Conservation (phyloP, 176 grass and related monocot genomes). For the Bolboschoenus planiculmis region DNA sequence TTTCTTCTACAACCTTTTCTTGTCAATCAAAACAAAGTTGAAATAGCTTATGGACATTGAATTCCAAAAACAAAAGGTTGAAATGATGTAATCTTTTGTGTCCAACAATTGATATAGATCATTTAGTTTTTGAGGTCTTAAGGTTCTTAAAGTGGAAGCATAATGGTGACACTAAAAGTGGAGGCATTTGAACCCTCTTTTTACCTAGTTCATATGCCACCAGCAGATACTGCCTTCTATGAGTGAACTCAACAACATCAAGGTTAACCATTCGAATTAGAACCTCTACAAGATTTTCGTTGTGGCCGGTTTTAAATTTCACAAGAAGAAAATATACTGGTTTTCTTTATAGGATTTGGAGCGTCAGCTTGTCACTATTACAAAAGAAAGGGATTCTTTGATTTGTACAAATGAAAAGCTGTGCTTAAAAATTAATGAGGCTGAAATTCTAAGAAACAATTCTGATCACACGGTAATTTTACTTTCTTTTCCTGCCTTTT, state of each 20-base stretch:
- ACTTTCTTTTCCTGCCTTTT: not conserved
- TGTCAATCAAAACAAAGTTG: not conserved
- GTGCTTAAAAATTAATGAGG: conserved; percentile 33
- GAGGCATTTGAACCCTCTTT: not conserved
- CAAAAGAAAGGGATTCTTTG: conserved; percentile 50
- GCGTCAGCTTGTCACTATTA: conserved; percentile 38
- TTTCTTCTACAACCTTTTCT: not conserved
- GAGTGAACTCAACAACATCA: not conserved
- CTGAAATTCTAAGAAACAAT: conserved; percentile 44
- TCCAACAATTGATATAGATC: not conserved
- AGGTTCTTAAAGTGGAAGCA: too few species aligned
- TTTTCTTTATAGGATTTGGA: conserved; percentile 44
- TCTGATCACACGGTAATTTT: conserved; percentile 44
- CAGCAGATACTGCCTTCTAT: not conserved
- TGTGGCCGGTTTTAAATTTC: not conserved
- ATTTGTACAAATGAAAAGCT: conserved; percentile 35
- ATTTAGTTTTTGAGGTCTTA: too few species aligned
- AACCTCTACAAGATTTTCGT: not conserved
- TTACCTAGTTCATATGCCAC: not conserved
- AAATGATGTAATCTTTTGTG: not conserved
- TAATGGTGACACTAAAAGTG: too few species aligned
- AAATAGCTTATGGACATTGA: too few species aligned
- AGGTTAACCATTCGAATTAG: not conserved
- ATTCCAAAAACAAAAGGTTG: too few species aligned
- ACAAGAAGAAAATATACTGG: not conserved